phyloP scores from a whole-genome alignment of 1,284 basidiomycete genomes.

The Malassezia equina region DNA sequence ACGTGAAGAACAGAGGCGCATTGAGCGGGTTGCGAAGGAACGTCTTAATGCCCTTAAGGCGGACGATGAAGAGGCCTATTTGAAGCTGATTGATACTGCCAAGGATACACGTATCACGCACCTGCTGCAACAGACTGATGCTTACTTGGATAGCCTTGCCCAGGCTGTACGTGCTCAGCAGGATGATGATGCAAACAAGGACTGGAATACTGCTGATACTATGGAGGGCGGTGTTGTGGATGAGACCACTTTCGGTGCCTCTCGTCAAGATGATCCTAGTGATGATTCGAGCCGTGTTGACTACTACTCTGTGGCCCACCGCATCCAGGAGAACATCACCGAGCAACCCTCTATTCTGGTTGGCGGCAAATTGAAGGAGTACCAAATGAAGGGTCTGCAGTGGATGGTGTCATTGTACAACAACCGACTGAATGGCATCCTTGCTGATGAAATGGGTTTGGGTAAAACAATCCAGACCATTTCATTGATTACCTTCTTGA shows the following conservation, averaged over 20 bases:
- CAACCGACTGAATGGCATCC: slow-evolving; percentile 47
- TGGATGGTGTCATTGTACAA: slow-evolving; percentile 49
- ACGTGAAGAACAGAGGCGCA: slow-evolving; percentile 57
- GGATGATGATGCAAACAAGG: slow-evolving; percentile 56
- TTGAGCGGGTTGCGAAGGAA: slow-evolving; percentile 92
- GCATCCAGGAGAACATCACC: slow-evolving; percentile 76
- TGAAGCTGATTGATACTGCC: slow-evolving; percentile 97
- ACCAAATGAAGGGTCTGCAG: slow-evolving; percentile 48
- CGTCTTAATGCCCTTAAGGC: slow-evolving; percentile 95
- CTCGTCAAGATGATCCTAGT: slow-evolving; percentile 58
- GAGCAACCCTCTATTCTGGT: slow-evolving; percentile 73
- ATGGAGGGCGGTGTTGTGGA: slow-evolving; percentile 54
- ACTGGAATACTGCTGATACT: slow-evolving; percentile 29
- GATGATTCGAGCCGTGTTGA: slow-evolving; percentile 65
- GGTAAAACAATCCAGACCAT: slow-evolving; percentile 49
- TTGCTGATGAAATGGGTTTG: slow-evolving; percentile 48
- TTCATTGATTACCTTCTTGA: slow-evolving; percentile 47
- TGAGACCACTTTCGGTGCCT: slow-evolving; percentile 82
- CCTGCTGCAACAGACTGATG: slow-evolving; percentile 82
- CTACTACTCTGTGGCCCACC: slow-evolving; percentile 93
- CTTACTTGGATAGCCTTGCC: slow-evolving; percentile 86
- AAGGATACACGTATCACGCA: slow-evolving; percentile 99
- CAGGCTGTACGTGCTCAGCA: slow-evolving; percentile 92
- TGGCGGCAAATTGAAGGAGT: slow-evolving; percentile 46
- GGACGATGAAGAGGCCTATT: slow-evolving; percentile 97